Conservation (phyloP, 768 basidiomycete species). For the Suillus brevipes region DNA sequence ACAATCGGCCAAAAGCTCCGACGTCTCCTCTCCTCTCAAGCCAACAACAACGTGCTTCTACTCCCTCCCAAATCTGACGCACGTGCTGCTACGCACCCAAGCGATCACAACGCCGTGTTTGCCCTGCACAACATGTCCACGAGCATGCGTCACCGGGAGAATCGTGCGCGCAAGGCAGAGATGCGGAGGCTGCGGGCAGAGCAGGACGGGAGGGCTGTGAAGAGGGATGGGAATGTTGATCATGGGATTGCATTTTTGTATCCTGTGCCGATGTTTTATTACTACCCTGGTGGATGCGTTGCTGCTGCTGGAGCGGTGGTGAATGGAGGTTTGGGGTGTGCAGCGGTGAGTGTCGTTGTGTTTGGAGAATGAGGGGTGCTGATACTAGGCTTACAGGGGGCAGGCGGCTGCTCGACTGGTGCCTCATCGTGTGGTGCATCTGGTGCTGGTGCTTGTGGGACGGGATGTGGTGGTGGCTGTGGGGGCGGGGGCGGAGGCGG, state of each 20-base stretch:
- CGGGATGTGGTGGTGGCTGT: conserved; percentile 7
- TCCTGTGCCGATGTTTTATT: conserved; percentile 38
- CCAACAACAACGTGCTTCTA: conserved; percentile 23
- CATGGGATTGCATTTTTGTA: conserved; percentile 40
- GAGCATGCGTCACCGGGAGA: conserved; percentile 22
- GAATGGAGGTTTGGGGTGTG: conserved; percentile 9
- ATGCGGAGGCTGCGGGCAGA: conserved; percentile 30
- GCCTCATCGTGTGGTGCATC: conserved; percentile 1
- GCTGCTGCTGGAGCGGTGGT: conserved; percentile 10
- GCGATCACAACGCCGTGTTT: conserved; percentile 52
- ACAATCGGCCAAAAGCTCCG: conserved; percentile 47
- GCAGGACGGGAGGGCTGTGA: conserved; percentile 15
- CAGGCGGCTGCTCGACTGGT: background rate
- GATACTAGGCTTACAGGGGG: background rate
- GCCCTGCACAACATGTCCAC: conserved; percentile 27
- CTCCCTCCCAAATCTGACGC: conserved; percentile 33
- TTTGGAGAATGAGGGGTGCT: background rate
- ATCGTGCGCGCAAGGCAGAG: conserved; percentile 26
- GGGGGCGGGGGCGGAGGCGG: conserved; percentile 5
- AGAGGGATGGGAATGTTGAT: conserved; percentile 7
- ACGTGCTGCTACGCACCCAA: conserved; percentile 48
- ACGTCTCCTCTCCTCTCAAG: conserved; percentile 20
- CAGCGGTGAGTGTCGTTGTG: background rate
- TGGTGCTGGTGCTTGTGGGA: conserved; percentile 13
- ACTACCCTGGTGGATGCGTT: conserved; percentile 19